A percentile compares a stretch with the other conserved stretches of the same genome.
Evolutionary conservation across 2,329 filamentous ascomycete species (phyloP).

Genomic region (Delphinella strobiligena): DNA sequence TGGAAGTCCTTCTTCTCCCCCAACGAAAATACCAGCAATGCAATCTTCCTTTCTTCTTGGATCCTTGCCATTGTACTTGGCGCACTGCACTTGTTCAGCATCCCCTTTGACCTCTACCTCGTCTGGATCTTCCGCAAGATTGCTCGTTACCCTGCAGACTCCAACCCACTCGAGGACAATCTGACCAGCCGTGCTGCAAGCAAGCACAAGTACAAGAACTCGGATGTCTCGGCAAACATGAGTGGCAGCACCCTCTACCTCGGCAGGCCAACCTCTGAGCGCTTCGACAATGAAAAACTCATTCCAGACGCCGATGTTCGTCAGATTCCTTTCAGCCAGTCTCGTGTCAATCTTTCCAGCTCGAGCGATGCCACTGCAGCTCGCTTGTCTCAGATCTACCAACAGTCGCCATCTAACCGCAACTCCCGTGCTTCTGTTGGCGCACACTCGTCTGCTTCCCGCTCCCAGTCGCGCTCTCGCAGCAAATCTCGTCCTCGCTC

Average conservation of each 20-base stretch:
- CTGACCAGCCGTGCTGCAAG: conserved; percentile 54
- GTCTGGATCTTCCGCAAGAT: conserved; percentile 73
- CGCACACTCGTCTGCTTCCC: conserved; percentile 13
- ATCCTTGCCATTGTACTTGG: conserved; percentile 52
- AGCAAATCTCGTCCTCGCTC: conserved; percentile 8
- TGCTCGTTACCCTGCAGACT: conserved; percentile 70
- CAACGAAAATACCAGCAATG: conserved; percentile 41
- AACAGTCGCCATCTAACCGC: conserved; percentile 20
- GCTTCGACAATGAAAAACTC: conserved; percentile 28
- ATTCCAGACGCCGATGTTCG: conserved; percentile 25
- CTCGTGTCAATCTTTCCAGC: conserved; percentile 35
- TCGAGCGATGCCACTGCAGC: conserved; percentile 28
- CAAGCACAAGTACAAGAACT: conserved; percentile 64
- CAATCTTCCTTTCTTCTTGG: conserved; percentile 53
- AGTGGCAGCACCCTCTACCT: conserved; percentile 32
- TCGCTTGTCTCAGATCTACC: not conserved
- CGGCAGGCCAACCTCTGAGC: conserved; percentile 23
- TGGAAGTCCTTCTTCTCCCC: conserved; percentile 62
- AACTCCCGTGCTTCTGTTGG: conserved; percentile 13
- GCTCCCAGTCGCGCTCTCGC: conserved; percentile 5
- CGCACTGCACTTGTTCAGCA: conserved; percentile 57
- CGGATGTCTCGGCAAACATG: conserved; percentile 38
- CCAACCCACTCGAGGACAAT: conserved; percentile 86
- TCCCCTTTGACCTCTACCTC: conserved; percentile 63
- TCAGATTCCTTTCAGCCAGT: conserved; percentile 67